A percentile compares a stretch with the other conserved stretches of the same genome.
These are phyloP conservation scores for Chaetomium olivaceum DNA, from an alignment of 2,329 filamentous ascomycete species.

Conservation along the genomic window DNA sequence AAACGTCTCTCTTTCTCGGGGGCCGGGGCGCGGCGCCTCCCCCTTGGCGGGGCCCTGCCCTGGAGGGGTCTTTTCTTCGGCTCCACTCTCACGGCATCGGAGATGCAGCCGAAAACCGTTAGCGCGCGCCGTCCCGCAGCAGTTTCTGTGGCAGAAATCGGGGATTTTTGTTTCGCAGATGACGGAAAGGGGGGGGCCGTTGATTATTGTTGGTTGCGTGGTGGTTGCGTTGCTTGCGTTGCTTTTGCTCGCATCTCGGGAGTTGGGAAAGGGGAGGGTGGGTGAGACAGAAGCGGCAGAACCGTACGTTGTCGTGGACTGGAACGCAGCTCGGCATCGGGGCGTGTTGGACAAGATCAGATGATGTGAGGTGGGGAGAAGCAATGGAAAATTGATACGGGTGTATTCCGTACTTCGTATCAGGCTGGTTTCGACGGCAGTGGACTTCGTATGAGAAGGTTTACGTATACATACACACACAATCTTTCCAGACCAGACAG, in stretches of 20 bases:
- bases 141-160: constrained; percentile 10
- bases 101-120: constrained; percentile 22
- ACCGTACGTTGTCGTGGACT: neutral
- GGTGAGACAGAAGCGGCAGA: neutral
- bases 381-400: neutral
- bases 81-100: constrained; percentile 7
- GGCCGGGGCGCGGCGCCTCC: neutral
- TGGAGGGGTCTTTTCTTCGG: too few relatives aligned
- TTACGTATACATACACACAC: neutral
- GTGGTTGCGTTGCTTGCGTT: too few relatives aligned
- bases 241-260: neutral
- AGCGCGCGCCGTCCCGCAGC: constrained; percentile 16
- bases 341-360: neutral
- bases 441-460: neutral
- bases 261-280: neutral
- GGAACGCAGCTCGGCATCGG: neutral
- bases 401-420: neutral
- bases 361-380: too few relatives aligned
- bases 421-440: constrained; percentile 3
- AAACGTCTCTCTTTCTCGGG: neutral
- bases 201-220: neutral
- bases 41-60: neutral
- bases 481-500: neutral
- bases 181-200: neutral
- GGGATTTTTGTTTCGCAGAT: constrained; percentile 7